Percentiles rank a stretch among this genome's conserved stretches.
These are phyloP conservation scores for Plantago major DNA, from an alignment of 257 asterid species.

Conservation along the genomic window DNA sequence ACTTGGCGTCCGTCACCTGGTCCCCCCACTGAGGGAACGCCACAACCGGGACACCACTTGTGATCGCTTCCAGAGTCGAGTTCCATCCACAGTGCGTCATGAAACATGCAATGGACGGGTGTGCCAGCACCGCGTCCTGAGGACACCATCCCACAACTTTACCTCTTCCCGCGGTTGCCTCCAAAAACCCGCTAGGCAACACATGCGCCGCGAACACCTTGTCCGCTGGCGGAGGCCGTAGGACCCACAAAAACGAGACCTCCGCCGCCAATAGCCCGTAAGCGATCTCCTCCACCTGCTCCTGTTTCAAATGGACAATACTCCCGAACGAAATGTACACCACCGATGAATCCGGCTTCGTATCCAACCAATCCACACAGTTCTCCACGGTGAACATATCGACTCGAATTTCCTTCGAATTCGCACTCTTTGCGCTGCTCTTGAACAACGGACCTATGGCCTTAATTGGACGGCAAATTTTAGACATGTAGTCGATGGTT, in stretches of 20 bases:
- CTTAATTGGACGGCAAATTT: conserved; percentile 39
- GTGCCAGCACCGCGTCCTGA: conserved; percentile 68
- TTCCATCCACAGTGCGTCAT: conserved; percentile 91
- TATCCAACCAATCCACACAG: conserved; percentile 54
- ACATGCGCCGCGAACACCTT: conserved; percentile 17
- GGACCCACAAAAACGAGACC: conserved; percentile 60
- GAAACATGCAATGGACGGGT: conserved; percentile 66
- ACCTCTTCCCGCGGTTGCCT: conserved; percentile 45
- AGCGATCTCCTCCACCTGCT: conserved; percentile 67
- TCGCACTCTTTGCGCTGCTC: neutral
- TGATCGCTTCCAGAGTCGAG: conserved; percentile 70
- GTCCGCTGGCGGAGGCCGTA: conserved; percentile 38
- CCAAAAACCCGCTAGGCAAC: conserved; percentile 54
- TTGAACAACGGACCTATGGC: conserved; percentile 66
- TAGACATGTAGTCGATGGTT: conserved; percentile 35
- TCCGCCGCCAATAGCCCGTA: conserved; percentile 47
- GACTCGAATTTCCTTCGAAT: conserved; percentile 22
- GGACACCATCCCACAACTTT: conserved; percentile 68
- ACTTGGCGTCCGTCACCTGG: conserved; percentile 82
- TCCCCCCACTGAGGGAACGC: conserved; percentile 91
- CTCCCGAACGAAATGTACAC: conserved; percentile 83
- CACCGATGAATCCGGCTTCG: conserved; percentile 45
- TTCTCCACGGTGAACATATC: conserved; percentile 43
- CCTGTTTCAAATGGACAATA: conserved; percentile 48
- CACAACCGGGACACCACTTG: conserved; percentile 67